Evolutionary conservation across 352 stramenopile genomes (phyloP).

Genomic region (Globisporangium viniferum): DNA sequence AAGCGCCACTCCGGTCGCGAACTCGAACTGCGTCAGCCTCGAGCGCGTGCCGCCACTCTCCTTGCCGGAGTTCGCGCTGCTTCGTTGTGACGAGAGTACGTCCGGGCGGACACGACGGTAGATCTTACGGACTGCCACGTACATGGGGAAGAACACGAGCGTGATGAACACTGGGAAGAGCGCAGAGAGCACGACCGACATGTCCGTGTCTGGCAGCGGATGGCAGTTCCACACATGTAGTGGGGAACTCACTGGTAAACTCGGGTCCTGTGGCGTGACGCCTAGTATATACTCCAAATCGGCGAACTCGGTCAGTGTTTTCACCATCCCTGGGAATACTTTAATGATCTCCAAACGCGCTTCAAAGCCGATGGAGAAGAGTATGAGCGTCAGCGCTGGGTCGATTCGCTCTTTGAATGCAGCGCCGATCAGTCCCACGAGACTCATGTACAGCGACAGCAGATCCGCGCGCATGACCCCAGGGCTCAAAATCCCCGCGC

Average conservation of each 20-base stretch:
- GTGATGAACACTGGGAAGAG: conserved; percentile 5
- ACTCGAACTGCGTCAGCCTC: conserved; percentile 10
- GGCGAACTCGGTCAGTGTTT: background rate
- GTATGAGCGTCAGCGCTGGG: conserved; percentile 4
- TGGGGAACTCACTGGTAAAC: background rate
- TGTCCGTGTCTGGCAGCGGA: background rate
- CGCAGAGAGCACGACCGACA: background rate
- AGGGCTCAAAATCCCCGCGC: background rate
- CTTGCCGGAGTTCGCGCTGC: conserved; percentile 7
- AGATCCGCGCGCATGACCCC: conserved; percentile 14
- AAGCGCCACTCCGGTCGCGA: conserved; percentile 12
- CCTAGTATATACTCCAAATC: conserved; percentile 6
- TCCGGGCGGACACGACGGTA: conserved; percentile 3
- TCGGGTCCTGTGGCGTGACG: background rate
- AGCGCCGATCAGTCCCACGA: conserved; percentile 20
- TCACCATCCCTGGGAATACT: background rate
- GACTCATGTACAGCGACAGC: conserved; percentile 10
- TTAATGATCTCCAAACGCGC: background rate
- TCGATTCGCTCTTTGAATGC: conserved; percentile 23
- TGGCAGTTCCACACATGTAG: conserved; percentile 8
- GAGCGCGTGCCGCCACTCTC: background rate
- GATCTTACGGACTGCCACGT: background rate
- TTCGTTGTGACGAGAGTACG: background rate
- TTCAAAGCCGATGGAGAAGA: conserved; percentile 8
- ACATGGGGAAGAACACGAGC: conserved; percentile 6